Evolutionary conservation across 2,329 filamentous ascomycete species (phyloP).

Genomic region (Basipetospora chlamydospora): DNA sequence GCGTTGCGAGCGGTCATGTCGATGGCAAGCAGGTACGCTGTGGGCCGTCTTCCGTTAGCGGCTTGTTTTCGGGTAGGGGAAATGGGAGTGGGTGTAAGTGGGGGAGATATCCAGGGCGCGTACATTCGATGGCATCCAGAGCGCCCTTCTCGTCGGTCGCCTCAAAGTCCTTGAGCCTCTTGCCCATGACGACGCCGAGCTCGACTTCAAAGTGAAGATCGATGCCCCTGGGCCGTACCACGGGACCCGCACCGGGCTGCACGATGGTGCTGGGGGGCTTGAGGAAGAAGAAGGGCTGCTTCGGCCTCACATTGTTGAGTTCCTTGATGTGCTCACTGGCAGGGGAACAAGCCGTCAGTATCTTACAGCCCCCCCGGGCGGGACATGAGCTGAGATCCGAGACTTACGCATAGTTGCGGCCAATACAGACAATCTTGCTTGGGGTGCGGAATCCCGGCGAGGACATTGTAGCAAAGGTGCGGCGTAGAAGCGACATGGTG

Average conservation of each 20-base stretch:
- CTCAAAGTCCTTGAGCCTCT: conserved; percentile 60
- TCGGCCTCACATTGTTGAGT: conserved; percentile 72
- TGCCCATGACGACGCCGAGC: conserved; percentile 78
- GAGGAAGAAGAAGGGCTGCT: conserved; percentile 97
- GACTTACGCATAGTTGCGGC: conserved; percentile 84
- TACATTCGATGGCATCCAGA: conserved; percentile 68
- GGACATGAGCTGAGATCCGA: conserved; percentile 10
- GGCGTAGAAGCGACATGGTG: conserved; percentile 22
- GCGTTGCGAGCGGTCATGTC: conserved; percentile 96
- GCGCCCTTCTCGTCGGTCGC: conserved; percentile 62
- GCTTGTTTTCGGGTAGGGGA: too few species aligned
- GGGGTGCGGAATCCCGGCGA: conserved; percentile 36
- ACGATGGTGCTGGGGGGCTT: conserved; percentile 85
- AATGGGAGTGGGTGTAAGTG: not conserved
- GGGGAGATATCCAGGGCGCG: too few species aligned
- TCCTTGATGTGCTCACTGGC: conserved; percentile 81
- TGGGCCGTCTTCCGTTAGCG: not conserved
- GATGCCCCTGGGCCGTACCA: conserved; percentile 70
- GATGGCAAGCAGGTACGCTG: conserved; percentile 79
- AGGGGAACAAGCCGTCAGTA: too few species aligned
- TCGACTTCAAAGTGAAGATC: conserved; percentile 92
- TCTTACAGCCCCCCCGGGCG: too few species aligned
- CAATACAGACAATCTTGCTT: conserved; percentile 80
- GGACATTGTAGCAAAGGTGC: conserved; percentile 23
- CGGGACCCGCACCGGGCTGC: conserved; percentile 60